Base-by-base conservation (phyloP, 306 rosid species). In the Quercus dentata region DNA sequence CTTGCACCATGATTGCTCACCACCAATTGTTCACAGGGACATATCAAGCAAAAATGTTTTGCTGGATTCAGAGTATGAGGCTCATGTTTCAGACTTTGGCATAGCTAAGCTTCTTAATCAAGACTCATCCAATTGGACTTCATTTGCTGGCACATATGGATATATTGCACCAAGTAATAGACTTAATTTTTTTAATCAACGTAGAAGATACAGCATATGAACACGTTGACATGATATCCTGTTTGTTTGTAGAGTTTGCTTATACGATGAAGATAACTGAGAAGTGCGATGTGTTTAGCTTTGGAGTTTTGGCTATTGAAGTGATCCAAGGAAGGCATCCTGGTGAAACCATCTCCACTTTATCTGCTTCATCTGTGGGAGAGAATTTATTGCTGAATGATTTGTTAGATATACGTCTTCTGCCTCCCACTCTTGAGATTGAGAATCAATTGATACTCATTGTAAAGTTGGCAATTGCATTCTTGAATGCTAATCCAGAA, bases 11-110 rank as follows among this genome's bases (percentile, higher is more conserved):
- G 77, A 61, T 51, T 70, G 58, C 4, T 38, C 73, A 20, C 73
- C 62, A 1, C 72, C 77, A 1, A 70, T 81, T 25, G 77, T 55
- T 23, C 78, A 71, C 4, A 30, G 57, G 56, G 82, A 76, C 71
- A 7, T 82, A 33, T 41, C 65, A 44, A 73, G 75, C 57, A 73
- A 19, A 25, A 82, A 77, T 31, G 17, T 82, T 31, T 77, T 77
- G 55, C 59, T 82, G 3, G 44, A 65, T 56, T 55, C 6, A 0
- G 57, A 82, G 2, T 44, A 71, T 3, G 56, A 82, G 52, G 57
- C 85, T 67, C 56, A 56, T n/a, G 71, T 76, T 27, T 57, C 85
- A 0, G 82, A 82, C 64, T 76, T 82, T 19, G 82, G 76, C 31
- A 77, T 49, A 8, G 71, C 82, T 31, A 82, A 71, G 74, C 30